Conservation (phyloP, 495 filamentous ascomycete species). For the Barbatosphaeria neglecta region DNA sequence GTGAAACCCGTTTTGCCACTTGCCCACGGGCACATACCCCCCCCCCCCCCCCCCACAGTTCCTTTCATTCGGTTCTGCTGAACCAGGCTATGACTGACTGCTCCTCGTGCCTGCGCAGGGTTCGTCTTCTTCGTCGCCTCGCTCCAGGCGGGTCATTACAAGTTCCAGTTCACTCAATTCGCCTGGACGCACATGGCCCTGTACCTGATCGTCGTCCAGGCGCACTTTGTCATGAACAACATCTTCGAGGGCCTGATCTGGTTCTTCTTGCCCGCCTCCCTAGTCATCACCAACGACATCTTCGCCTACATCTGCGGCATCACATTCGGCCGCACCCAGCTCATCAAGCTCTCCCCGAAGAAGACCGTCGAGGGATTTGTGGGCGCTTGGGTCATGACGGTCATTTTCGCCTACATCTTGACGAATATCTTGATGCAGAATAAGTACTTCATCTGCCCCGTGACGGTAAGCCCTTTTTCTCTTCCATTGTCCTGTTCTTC, state of each 20-base stretch:
- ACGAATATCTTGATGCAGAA: conserved; percentile 82
- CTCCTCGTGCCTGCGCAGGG: conserved; percentile 38
- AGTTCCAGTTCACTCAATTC: conserved; percentile 98
- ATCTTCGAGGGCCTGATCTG: conserved; percentile 99
- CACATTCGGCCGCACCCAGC: conserved; percentile 87
- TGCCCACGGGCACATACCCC: too few species aligned
- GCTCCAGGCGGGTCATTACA: conserved; percentile 90
- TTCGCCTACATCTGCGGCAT: conserved; percentile 98
- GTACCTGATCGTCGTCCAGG: conserved; percentile 93
- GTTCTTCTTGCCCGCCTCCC: conserved; percentile 93
- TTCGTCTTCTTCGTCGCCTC: conserved; percentile 98
- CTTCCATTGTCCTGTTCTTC: neutral
- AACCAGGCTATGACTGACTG: too few species aligned
- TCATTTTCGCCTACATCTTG: conserved; percentile 71
- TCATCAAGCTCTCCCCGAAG: conserved; percentile 97
- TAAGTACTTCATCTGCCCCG: conserved; percentile 97
- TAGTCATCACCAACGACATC: conserved; percentile 98
- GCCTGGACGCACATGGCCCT: conserved; percentile 99
- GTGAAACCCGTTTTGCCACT: too few species aligned
- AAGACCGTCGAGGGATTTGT: conserved; percentile 99
- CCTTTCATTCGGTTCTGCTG: neutral
- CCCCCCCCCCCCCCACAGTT: neutral
- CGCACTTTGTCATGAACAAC: conserved; percentile 99
- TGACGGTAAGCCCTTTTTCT: conserved; percentile 53
- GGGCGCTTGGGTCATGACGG: conserved; percentile 92